Conservation (phyloP, 2,329 filamentous ascomycete genomes). For the Samsoniella hepiali region DNA sequence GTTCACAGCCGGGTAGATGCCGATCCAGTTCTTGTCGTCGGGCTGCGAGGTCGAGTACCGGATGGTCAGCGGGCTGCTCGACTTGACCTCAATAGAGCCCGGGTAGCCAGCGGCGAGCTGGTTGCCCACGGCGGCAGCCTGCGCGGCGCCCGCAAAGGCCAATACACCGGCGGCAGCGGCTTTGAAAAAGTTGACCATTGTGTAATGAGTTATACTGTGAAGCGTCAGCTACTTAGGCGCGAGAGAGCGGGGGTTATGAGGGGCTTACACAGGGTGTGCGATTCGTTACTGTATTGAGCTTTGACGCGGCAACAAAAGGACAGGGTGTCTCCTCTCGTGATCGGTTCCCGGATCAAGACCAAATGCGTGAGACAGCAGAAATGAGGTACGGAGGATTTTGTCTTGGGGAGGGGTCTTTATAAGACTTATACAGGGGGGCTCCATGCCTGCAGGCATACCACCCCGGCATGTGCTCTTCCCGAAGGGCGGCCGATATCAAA, state of each 20-base stretch:
- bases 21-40: constrained; percentile 17
- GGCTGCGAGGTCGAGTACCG: constrained; percentile 17
- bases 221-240: not conserved
- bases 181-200: constrained; percentile 15
- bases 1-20: constrained; percentile 11
- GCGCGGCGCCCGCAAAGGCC: not conserved
- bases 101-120: constrained; percentile 2
- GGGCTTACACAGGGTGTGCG: not conserved
- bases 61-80: constrained; percentile 13
- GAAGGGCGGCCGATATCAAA: not conserved
- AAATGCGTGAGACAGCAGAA: not conserved
- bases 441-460: constrained; percentile 1
- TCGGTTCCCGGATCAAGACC: not conserved
- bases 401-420: not conserved
- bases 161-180: constrained; percentile 1
- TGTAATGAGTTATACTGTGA: not conserved
- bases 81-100: constrained; percentile 6
- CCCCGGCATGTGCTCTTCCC: constrained; percentile 4
- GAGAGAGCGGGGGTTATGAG: not conserved
- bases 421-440: constrained; percentile 14
- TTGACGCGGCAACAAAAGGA: not conserved
- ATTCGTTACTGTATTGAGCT: too few species aligned
- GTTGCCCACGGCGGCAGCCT: constrained; percentile 13
- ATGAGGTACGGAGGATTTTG: not conserved
- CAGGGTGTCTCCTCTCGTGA: not conserved